phyloP scores from a whole-genome alignment of 192 early-diverging fungal species.

The Fimicolochytrium jonesii region DNA sequence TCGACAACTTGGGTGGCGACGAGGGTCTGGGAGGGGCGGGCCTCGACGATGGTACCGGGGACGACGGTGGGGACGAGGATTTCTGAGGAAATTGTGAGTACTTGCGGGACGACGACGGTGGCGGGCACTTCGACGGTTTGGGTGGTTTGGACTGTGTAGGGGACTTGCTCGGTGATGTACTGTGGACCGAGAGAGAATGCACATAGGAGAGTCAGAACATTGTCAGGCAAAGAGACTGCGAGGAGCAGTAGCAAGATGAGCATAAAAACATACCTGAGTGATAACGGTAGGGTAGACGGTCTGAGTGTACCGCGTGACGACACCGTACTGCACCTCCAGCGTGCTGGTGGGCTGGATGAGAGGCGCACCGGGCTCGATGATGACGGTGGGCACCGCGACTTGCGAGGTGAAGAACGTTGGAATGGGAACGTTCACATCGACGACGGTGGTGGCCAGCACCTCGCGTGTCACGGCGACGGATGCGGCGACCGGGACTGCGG shows the following conservation, averaged over 20 bases:
- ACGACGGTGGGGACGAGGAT: neutral
- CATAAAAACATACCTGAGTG: neutral
- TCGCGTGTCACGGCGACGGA: neutral
- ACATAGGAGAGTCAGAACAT: no score
- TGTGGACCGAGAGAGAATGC: neutral
- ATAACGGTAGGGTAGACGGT: neutral
- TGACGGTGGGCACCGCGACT: neutral
- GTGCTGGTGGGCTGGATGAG: neutral
- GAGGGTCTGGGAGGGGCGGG: neutral
- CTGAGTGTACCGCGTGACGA: neutral
- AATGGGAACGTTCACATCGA: neutral
- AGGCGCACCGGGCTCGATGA: neutral
- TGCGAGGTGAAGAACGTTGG: neutral
- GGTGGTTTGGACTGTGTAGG: neutral
- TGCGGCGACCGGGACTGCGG: neutral
- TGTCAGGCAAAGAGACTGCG: no score
- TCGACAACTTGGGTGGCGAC: neutral
- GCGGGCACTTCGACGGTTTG: neutral
- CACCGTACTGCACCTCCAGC: neutral
- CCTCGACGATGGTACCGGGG: neutral
- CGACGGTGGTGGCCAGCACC: neutral
- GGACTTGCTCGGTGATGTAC: neutral
- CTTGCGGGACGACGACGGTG: neutral
- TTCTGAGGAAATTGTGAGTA: neutral
- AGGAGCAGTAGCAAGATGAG: neutral